These are phyloP conservation scores for Novakomyces olei DNA, from an alignment of 805 yeast species.

Conservation along the genomic window DNA sequence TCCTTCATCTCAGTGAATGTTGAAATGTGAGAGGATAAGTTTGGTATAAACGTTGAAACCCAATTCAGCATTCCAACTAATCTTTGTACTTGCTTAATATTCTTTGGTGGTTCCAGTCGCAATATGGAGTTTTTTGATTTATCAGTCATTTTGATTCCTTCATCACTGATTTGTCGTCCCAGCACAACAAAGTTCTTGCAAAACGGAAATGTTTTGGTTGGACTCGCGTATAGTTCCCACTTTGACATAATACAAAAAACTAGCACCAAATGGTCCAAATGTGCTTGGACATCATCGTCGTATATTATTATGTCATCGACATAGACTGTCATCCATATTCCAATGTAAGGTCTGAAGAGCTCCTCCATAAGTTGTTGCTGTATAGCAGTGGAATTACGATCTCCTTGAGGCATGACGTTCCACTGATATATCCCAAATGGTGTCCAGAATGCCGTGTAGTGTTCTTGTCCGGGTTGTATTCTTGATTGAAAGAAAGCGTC, in stretches of 20 bases:
- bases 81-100: conserved; percentile 3
- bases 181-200: conserved; percentile 3
- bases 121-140: conserved; percentile 1
- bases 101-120: conserved; percentile 7
- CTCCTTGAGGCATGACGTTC: conserved; percentile 13
- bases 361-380: conserved; percentile 9
- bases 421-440: conserved; percentile 11
- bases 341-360: conserved; percentile 5
- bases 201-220: conserved; percentile 6
- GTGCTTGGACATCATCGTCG: conserved; percentile 1
- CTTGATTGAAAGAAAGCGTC: conserved; percentile 6
- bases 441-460: conserved; percentile 12
- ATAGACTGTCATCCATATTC: conserved; percentile 8
- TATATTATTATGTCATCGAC: conserved; percentile 10
- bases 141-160: conserved; percentile 6
- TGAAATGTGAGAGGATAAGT: too few species aligned
- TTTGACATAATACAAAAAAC: conserved; percentile 1
- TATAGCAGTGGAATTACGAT: conserved; percentile 12
- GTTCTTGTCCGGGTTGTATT: conserved; percentile 15
- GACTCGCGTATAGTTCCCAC: conserved; percentile 5
- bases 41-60: conserved; percentile 6
- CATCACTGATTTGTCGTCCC: conserved; percentile 3
- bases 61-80: conserved; percentile 3
- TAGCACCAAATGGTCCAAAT: conserved; percentile 1
- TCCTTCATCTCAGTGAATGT: too few species aligned